phyloP scores from a whole-genome alignment of 495 filamentous ascomycete species.

The Hypoxylon lienhwacheense region DNA sequence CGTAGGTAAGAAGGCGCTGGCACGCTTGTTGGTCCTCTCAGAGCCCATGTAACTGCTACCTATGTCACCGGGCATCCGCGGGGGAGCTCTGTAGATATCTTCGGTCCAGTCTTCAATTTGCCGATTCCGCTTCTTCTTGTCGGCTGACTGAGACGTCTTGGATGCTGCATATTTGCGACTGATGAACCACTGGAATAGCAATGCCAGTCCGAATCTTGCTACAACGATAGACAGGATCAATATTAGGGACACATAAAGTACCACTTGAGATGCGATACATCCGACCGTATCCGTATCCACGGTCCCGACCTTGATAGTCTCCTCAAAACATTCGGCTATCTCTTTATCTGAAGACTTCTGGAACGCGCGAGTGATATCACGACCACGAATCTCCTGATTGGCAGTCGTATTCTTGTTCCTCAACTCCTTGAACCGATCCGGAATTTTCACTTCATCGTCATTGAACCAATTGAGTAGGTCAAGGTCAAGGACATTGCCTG shows the following conservation, averaged over 20 bases:
- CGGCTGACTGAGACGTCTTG: constrained; percentile 69
- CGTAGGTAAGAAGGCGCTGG: constrained; percentile 74
- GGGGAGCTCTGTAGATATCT: constrained; percentile 91
- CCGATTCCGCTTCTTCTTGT: constrained; percentile 77
- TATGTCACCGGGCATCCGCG: constrained; percentile 71
- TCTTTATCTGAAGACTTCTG: constrained; percentile 74
- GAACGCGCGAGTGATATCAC: constrained; percentile 87
- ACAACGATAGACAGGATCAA: constrained; percentile 90
- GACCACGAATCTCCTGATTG: constrained; percentile 77
- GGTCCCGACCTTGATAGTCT: constrained; percentile 93
- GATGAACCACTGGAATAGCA: constrained; percentile 95
- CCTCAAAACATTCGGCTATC: constrained; percentile 78
- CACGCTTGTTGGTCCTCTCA: constrained; percentile 77
- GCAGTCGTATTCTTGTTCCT: constrained; percentile 50
- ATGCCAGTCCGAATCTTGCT: constrained; percentile 84
- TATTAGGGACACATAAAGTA: constrained; percentile 89
- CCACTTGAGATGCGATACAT: constrained; percentile 96
- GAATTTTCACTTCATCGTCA: constrained; percentile 74
- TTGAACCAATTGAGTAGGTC: constrained; percentile 92
- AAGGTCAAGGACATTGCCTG: constrained; percentile 91
- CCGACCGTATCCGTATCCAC: constrained; percentile 96
- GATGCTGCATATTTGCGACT: constrained; percentile 76
- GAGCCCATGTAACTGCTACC: constrained; percentile 58
- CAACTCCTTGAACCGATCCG: constrained; percentile 76
- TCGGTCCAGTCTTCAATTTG: constrained; percentile 99